These are phyloP conservation scores for Terfezia boudieri DNA, from an alignment of 495 filamentous ascomycete species.

Conservation along the genomic window DNA sequence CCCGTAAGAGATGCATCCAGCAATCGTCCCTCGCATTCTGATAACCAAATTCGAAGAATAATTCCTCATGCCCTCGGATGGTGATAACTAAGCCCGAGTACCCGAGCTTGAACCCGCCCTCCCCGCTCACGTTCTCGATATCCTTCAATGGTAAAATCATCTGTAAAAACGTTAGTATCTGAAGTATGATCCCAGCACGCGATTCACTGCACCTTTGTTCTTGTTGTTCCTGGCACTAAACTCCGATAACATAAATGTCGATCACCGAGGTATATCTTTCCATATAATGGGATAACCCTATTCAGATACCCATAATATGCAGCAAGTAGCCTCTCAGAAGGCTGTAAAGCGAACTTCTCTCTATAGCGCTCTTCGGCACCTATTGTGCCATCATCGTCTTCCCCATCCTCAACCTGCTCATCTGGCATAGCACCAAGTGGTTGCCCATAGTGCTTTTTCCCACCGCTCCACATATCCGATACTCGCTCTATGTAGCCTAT, in stretches of 20 bases:
- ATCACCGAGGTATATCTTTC: slow-evolving; percentile 87
- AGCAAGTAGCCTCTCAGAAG: slow-evolving; percentile 66
- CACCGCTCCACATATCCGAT: slow-evolving; percentile 90
- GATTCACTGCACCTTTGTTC: slow-evolving; percentile 39
- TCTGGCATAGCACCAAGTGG: slow-evolving; percentile 41
- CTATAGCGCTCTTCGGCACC: slow-evolving; percentile 60
- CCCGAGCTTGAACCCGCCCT: slow-evolving; percentile 82
- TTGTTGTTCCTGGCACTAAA: slow-evolving; percentile 67
- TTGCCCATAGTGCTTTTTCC: slow-evolving; percentile 69
- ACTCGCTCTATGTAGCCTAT: slow-evolving; percentile 97
- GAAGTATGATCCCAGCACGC: not conserved
- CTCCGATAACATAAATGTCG: slow-evolving; percentile 88
- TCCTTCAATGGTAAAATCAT: slow-evolving; percentile 78
- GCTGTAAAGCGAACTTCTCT: slow-evolving; percentile 68
- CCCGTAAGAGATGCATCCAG: slow-evolving; percentile 52
- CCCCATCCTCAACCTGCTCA: slow-evolving; percentile 28
- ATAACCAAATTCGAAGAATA: slow-evolving; percentile 84
- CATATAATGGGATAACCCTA: slow-evolving; percentile 76
- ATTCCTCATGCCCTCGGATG: slow-evolving; percentile 80
- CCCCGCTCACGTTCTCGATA: slow-evolving; percentile 82
- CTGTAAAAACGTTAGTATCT: not conserved
- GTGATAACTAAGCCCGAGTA: slow-evolving; percentile 82
- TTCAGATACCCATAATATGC: slow-evolving; percentile 77
- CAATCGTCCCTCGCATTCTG: slow-evolving; percentile 71
- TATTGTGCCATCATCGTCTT: slow-evolving; percentile 33